phyloP scores from a whole-genome alignment of 2,329 filamentous ascomycete genomes.

The Fusarium longipes region DNA sequence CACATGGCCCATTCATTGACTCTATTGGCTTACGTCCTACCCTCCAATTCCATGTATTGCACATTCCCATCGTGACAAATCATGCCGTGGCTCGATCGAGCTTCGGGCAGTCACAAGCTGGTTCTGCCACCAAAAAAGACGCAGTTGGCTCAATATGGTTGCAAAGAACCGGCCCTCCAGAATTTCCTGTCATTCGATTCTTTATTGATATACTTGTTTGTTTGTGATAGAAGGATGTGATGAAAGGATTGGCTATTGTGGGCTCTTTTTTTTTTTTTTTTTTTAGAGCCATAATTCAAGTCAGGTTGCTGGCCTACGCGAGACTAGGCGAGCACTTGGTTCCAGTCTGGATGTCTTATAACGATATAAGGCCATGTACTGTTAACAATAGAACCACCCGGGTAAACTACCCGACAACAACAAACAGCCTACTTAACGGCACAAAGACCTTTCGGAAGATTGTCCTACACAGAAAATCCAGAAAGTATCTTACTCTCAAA shows the following conservation, averaged over 20 bases:
- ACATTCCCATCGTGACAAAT: neutral
- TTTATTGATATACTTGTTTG: neutral
- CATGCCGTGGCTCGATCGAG: neutral
- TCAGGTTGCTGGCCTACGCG: too few species aligned
- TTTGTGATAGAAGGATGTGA: too few species aligned
- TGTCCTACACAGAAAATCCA: too few species aligned
- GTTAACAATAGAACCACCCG: too few species aligned
- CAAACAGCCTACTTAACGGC: neutral
- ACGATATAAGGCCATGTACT: too few species aligned
- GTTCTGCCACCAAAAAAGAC: neutral
- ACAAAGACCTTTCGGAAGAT: too few species aligned
- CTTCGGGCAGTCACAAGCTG: neutral
- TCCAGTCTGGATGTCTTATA: too few species aligned
- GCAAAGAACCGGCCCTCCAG: neutral
- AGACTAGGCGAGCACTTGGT: too few species aligned
- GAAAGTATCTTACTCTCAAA: neutral
- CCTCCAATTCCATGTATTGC: neutral
- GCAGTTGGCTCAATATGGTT: neutral
- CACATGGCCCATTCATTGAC: constrained; percentile 40
- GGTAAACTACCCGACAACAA: neutral
- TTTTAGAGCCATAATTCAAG: too few species aligned
- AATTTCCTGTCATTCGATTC: neutral
- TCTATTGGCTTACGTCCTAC: constrained; percentile 36
- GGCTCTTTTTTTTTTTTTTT: too few species aligned
- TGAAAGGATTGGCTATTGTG: too few species aligned